phyloP scores from a whole-genome alignment of 1,284 basidiomycete genomes.

The Trichosporon ovoides region DNA sequence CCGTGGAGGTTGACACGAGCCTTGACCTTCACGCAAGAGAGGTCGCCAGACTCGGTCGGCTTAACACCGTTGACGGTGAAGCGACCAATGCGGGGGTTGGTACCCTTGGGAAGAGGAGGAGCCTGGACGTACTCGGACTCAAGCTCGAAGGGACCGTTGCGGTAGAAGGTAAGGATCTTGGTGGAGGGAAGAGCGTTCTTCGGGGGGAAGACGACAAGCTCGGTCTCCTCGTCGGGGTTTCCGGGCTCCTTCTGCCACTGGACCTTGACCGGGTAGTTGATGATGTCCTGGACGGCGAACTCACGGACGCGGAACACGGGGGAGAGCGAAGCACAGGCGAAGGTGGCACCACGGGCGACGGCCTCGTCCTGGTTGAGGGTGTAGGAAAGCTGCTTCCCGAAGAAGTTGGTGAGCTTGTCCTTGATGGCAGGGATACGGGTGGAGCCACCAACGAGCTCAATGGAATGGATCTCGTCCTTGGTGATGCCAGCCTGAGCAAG shows the following conservation, averaged over 20 bases:
- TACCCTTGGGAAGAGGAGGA: slow-evolving; percentile 60
- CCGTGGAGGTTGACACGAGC: slow-evolving; percentile 79
- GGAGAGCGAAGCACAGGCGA: slow-evolving; percentile 87
- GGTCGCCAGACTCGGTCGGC: slow-evolving; percentile 62
- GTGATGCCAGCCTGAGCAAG: slow-evolving; percentile 58
- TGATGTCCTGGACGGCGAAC: slow-evolving; percentile 77
- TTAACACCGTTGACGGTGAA: slow-evolving; percentile 74
- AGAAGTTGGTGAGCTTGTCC: slow-evolving; percentile 60
- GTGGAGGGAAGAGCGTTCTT: slow-evolving; percentile 81
- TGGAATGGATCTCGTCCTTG: slow-evolving; percentile 59
- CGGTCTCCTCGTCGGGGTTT: slow-evolving; percentile 79
- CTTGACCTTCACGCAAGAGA: slow-evolving; percentile 79
- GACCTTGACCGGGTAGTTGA: slow-evolving; percentile 78
- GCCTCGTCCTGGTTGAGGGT: slow-evolving; percentile 96
- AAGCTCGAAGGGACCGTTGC: slow-evolving; percentile 77
- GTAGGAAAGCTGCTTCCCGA: slow-evolving; percentile 68
- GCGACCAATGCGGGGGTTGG: slow-evolving; percentile 75
- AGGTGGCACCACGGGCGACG: slow-evolving; percentile 84
- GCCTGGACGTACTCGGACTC: slow-evolving; percentile 75
- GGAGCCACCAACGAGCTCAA: slow-evolving; percentile 65
- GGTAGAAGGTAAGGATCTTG: slow-evolving; percentile 90
- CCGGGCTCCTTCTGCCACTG: slow-evolving; percentile 69
- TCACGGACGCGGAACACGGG: slow-evolving; percentile 94
- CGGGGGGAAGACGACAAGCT: slow-evolving; percentile 76
- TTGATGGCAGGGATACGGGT: slow-evolving; percentile 67